A percentile compares a stretch with the other conserved stretches of the same genome.
Evolutionary conservation across 2,329 filamentous ascomycete species (phyloP).

Genomic region (Fusarium avenaceum): DNA sequence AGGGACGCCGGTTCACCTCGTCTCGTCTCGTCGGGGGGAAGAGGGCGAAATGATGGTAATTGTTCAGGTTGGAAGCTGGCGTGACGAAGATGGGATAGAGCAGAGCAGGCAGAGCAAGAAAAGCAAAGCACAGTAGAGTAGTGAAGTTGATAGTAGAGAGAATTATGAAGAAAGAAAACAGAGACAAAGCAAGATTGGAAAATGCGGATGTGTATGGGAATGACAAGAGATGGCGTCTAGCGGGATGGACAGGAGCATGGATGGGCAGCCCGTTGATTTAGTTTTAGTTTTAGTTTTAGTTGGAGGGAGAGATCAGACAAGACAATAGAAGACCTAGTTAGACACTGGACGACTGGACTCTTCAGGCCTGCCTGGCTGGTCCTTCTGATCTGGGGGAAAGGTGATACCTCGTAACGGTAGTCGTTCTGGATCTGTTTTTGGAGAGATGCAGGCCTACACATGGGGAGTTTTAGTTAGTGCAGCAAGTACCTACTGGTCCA

Average conservation of each 20-base stretch:
- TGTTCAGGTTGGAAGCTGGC: conserved; percentile 4
- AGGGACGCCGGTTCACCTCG: conserved; percentile 49
- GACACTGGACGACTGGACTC: conserved; percentile 8
- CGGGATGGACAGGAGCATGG: conserved; percentile 27
- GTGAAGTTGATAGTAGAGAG: conserved; percentile 37
- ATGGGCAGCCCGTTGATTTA: conserved; percentile 29
- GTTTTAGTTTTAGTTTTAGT: conserved; percentile 25
- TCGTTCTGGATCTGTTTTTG: conserved; percentile 45
- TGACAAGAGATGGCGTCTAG: conserved; percentile 34
- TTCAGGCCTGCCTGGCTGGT: conserved; percentile 31
- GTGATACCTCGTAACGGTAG: conserved; percentile 34
- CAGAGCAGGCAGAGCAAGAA: not conserved
- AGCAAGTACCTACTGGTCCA: conserved; percentile 21
- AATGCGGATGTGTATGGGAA: conserved; percentile 44
- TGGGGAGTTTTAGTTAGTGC: conserved; percentile 40
- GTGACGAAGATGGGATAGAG: conserved; percentile 1
- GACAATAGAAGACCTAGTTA: conserved; percentile 20
- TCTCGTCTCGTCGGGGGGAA: conserved; percentile 37
- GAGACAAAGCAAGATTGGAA: conserved; percentile 37
- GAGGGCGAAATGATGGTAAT: conserved; percentile 28
- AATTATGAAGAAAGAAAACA: conserved; percentile 42
- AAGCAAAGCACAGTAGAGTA: conserved; percentile 4
- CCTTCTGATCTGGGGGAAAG: conserved; percentile 39
- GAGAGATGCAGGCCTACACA: conserved; percentile 43
- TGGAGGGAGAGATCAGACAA: conserved; percentile 40